Evolutionary conservation across 106 monocot genomes (phyloP).

Genomic region (Platanthera zijinensis): DNA sequence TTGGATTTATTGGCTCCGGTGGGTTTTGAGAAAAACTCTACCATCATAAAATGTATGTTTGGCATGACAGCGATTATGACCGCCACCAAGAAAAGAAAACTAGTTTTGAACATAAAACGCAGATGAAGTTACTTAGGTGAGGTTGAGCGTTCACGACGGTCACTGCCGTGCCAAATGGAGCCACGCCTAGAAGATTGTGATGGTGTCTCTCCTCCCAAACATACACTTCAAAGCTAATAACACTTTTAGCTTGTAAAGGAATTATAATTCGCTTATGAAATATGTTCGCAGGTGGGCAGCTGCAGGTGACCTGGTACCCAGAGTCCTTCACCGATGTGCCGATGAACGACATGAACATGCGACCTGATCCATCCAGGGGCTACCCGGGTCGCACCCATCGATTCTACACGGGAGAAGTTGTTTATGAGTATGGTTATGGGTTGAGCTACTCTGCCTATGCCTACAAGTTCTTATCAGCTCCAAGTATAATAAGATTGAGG

Average conservation of each 20-base stretch:
- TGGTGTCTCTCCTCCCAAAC: no score
- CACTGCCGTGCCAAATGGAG: no score
- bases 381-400: slow-evolving; percentile 85
- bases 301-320: slow-evolving; percentile 91
- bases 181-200: no score
- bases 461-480: slow-evolving; percentile 36
- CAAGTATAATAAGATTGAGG: slow-evolving; percentile 24
- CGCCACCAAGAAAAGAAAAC: no score
- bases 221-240: no score
- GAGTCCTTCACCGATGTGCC: slow-evolving; percentile 75
- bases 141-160: no score
- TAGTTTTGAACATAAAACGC: no score
- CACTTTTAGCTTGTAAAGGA: not conserved
- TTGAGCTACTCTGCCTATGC: slow-evolving; percentile 69
- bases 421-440: slow-evolving; percentile 76
- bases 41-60: no score
- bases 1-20: no score
- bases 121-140: no score
- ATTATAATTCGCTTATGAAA: not conserved
- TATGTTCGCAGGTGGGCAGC: slow-evolving; percentile 40
- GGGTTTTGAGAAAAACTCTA: no score
- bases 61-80: no score
- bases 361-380: slow-evolving; percentile 55
- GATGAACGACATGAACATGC: slow-evolving; percentile 92
- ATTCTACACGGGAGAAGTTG: slow-evolving; percentile 65